Base-by-base conservation (phyloP, 495 filamentous ascomycete genomes). In the Haplographium delicatum region DNA sequence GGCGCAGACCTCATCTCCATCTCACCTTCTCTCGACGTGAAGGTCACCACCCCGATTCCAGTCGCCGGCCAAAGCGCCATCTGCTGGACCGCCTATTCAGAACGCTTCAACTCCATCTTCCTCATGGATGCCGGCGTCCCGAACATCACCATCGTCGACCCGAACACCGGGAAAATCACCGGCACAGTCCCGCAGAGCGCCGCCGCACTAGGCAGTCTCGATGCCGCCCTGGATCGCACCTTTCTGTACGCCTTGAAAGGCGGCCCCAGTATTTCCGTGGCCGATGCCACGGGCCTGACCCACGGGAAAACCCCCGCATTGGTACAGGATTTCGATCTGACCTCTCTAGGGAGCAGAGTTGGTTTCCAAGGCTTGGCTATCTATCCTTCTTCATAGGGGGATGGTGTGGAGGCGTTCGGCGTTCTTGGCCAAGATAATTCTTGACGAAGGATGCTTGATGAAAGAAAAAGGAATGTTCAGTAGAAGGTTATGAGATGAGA, bases 321-420 rank as follows among this genome's bases (percentile, higher is more conserved):
- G 47, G 33, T 63, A 26, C 60, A 65, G 56, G 54, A 25, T 13
- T 52, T 66, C 2, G 56, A 63, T 55, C 33, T 63, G 48, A 55
- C 42, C 15, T 28, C 24, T 3, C 50, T 59, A 18, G 61, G 58
- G 9, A 49, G 30, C 10, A 56, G 61, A 16, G 35, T 47, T 24
- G 49, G 59, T 1, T 61, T 40, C 13, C 47, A 54, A 31, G 61
- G 61, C 8, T 47, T 64, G 47, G 58, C 58, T 18, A 41, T 56
- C 44, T 64, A 63, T 48, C 47, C 51, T 27, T 44, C 41, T 4
- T 44, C 41, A 15, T 44, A 44, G 24, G 20, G 3, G 13, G 33
- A 5, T 5, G 13, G 4, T 31, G 28, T n/a, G n/a, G n/a, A n/a
- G n/a, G n/a, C n/a, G n/a, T n/a, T n/a, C n/a, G n/a, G n/a, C n/a